Evolutionary conservation across 2,329 filamentous ascomycete species (phyloP).

Genomic region (Ascochyta koolunga): DNA sequence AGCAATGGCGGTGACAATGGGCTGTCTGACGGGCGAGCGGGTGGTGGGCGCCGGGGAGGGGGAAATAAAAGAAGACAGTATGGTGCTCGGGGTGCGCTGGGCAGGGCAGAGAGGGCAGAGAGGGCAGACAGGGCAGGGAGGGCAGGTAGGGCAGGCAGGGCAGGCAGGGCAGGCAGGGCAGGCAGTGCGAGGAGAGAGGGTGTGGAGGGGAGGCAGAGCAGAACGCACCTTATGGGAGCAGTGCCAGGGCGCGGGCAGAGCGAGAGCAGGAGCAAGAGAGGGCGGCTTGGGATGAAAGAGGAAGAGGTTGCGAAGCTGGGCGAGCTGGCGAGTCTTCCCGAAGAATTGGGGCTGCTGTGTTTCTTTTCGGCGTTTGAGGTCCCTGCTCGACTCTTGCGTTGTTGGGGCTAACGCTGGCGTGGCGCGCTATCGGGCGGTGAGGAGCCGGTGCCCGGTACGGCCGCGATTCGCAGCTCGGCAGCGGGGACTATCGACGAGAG

Average conservation of each 20-base stretch:
- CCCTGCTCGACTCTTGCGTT: constrained; percentile 31
- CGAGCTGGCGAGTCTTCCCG: constrained; percentile 26
- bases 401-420: constrained; percentile 17
- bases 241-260: constrained; percentile 23
- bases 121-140: constrained; percentile 10
- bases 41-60: constrained; percentile 12
- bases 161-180: constrained; percentile 9
- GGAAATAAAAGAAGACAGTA: constrained; percentile 20
- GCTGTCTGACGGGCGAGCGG: constrained; percentile 36
- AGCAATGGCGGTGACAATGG: constrained; percentile 2
- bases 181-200: constrained; percentile 14
- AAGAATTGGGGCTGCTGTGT: constrained; percentile 33
- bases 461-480: constrained; percentile 2
- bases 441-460: constrained; percentile 11
- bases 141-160: constrained; percentile 9
- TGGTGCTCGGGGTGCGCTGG: constrained; percentile 21
- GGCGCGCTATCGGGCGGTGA: constrained; percentile 18
- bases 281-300: constrained; percentile 32
- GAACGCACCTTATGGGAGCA: constrained; percentile 37
- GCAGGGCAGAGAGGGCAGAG: constrained; percentile 10
- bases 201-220: constrained; percentile 6
- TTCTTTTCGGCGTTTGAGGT: constrained; percentile 37
- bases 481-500: not conserved
- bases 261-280: constrained; percentile 23
- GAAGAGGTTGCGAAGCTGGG: constrained; percentile 34